These are phyloP conservation scores for Coemansia sp. DNA, from an alignment of 371 early-diverging fungal genomes.

Conservation along the genomic window DNA sequence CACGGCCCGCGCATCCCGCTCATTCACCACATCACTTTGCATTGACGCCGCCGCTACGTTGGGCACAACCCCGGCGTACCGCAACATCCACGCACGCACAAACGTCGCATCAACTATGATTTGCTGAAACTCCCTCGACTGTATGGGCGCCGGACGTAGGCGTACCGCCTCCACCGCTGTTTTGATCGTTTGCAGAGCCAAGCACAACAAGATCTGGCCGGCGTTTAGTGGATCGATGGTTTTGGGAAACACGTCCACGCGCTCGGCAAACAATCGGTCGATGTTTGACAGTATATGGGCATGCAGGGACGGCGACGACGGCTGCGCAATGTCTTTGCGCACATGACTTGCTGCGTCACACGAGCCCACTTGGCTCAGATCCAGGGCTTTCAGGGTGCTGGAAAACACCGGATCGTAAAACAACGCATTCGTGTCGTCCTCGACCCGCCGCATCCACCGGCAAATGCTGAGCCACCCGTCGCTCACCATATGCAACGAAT, in stretches of 20 bases:
- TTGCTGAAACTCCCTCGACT: constrained; percentile 23
- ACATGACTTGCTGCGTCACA: not conserved
- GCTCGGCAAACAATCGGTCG: constrained; percentile 49
- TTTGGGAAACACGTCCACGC: constrained; percentile 44
- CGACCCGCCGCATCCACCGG: constrained; percentile 44
- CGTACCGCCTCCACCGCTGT: constrained; percentile 33
- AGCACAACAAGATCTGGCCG: constrained; percentile 33
- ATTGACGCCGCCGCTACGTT: not conserved
- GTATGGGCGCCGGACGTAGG: constrained; percentile 14
- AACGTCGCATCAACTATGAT: constrained; percentile 31
- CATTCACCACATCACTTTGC: constrained; percentile 3
- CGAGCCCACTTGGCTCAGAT: not conserved
- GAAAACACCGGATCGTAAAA: constrained; percentile 46
- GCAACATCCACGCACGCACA: constrained; percentile 39
- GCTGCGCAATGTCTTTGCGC: not conserved
- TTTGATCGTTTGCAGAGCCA: constrained; percentile 46
- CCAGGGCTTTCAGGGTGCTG: constrained; percentile 25
- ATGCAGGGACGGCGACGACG: constrained; percentile 16
- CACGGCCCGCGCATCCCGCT: constrained; percentile 29
- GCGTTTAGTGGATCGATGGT: constrained; percentile 20
- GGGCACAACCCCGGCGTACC: constrained; percentile 37
- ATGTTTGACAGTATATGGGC: constrained; percentile 47
- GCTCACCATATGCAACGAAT: constrained; percentile 14
- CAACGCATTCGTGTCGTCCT: constrained; percentile 44
- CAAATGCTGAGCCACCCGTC: constrained; percentile 41